Percentiles rank a stretch among this genome's conserved stretches.
phyloP scores from a whole-genome alignment of 106 monocot genomes.

The Alisma plantagoaquatica region DNA sequence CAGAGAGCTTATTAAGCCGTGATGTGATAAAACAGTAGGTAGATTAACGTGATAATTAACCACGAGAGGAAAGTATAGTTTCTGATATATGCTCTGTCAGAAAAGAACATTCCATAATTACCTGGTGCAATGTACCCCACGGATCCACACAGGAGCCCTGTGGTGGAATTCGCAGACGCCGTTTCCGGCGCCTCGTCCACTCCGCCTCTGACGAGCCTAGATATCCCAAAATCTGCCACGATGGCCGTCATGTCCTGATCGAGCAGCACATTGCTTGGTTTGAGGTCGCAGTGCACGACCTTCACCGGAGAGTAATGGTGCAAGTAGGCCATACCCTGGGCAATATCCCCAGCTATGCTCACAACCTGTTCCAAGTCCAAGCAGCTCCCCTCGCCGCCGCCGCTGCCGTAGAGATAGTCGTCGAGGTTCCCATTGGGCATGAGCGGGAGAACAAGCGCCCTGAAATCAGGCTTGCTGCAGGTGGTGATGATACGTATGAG shows the following conservation, averaged over 20 bases:
- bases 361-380: slow-evolving; percentile 21
- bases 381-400: background rate
- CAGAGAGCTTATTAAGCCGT: background rate
- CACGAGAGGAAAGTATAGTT: background rate
- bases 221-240: slow-evolving; percentile 79
- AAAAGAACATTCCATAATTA: slow-evolving; percentile 9
- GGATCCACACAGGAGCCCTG: slow-evolving; percentile 56
- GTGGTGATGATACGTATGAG: slow-evolving; percentile 79
- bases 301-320: slow-evolving; percentile 74
- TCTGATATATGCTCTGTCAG: background rate
- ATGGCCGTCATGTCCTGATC: slow-evolving; percentile 74
- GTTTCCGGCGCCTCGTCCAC: slow-evolving; percentile 9
- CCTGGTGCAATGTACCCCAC: slow-evolving; percentile 93
- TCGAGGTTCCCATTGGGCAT: slow-evolving; percentile 90
- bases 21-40: background rate
- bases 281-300: slow-evolving; percentile 87
- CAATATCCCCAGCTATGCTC: slow-evolving; percentile 50
- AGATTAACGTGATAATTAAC: background rate
- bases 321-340: slow-evolving; percentile 81
- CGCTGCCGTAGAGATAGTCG: slow-evolving; percentile 27
- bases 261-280: slow-evolving; percentile 93
- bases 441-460: slow-evolving; percentile 71
- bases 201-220: slow-evolving; percentile 35
- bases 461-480: slow-evolving; percentile 80
- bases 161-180: slow-evolving; percentile 33